These are phyloP conservation scores for Berkeleyomyces basicola DNA, from an alignment of 2,329 filamentous ascomycete genomes.

Conservation along the genomic window DNA sequence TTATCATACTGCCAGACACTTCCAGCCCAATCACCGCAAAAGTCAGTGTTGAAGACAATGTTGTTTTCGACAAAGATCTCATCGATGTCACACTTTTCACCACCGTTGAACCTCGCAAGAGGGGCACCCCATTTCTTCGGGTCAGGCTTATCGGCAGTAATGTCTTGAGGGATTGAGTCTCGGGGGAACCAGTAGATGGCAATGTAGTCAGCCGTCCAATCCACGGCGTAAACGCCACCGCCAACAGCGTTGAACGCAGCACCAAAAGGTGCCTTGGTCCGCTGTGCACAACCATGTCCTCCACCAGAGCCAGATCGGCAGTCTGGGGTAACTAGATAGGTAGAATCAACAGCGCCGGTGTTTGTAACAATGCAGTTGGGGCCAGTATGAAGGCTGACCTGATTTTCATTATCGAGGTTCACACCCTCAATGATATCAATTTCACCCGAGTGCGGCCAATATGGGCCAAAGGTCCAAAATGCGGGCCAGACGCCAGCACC, in stretches of 20 bases:
- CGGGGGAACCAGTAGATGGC: slow-evolving; percentile 13
- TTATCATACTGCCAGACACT: slow-evolving; percentile 16
- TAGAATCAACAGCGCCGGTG: slow-evolving; percentile 21
- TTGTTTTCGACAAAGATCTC: slow-evolving; percentile 47
- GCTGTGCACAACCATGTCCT: slow-evolving; percentile 40
- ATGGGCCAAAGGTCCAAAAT: slow-evolving; percentile 36
- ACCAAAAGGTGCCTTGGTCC: slow-evolving; percentile 37
- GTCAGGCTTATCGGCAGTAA: slow-evolving; percentile 32
- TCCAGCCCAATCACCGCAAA: slow-evolving; percentile 57
- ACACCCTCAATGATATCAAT: slow-evolving; percentile 54
- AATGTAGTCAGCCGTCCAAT: slow-evolving; percentile 27
- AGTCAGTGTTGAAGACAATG: slow-evolving; percentile 57
- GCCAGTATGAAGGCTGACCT: slow-evolving; percentile 42
- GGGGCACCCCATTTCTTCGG: slow-evolving; percentile 50
- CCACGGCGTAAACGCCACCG: slow-evolving; percentile 29
- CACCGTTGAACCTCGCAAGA: slow-evolving; percentile 39
- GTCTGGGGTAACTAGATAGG: slow-evolving; percentile 18
- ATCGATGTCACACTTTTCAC: slow-evolving; percentile 44
- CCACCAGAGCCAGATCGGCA: slow-evolving; percentile 27
- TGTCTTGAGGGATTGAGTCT: slow-evolving; percentile 21
- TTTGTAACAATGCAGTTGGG: slow-evolving; percentile 20
- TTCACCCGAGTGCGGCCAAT: slow-evolving; percentile 47
- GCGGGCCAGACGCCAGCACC: slow-evolving; percentile 59
- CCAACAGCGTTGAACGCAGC: slow-evolving; percentile 25
- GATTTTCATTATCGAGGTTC: slow-evolving; percentile 37